Conservation (phyloP, 228 moss, liverwort and hornwort genomes). For the Sphagnum fallax region DNA sequence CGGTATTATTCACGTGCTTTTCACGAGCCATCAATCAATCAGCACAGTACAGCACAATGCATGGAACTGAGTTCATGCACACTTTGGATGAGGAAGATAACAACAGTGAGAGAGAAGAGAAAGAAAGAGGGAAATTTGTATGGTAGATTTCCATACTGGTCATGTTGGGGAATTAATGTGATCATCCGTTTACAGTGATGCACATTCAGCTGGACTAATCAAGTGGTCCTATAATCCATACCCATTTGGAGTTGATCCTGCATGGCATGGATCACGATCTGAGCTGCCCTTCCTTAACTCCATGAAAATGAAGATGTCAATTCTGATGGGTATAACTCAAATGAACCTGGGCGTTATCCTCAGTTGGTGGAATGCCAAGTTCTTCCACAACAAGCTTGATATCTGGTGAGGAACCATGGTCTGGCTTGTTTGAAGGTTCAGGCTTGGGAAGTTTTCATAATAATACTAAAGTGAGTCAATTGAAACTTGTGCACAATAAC, state of each 20-base stretch:
- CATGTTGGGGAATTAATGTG: slow-evolving; percentile 1
- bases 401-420: slow-evolving; percentile 43
- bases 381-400: slow-evolving; percentile 60
- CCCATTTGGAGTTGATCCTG: slow-evolving; percentile 91
- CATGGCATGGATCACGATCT: slow-evolving; percentile 82
- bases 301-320: slow-evolving; percentile 99
- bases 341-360: slow-evolving; percentile 90
- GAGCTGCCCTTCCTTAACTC: slow-evolving; percentile 91
- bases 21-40: background rate
- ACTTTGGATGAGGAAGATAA: background rate
- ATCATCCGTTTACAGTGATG: slow-evolving; percentile 38
- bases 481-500: background rate
- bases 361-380: slow-evolving; percentile 75
- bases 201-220: slow-evolving; percentile 39
- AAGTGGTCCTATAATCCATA: slow-evolving; percentile 64
- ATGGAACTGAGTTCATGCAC: background rate
- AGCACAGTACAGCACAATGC: background rate
- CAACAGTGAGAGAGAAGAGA: background rate
- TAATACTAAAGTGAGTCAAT: background rate
- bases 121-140: background rate
- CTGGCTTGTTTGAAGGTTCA: background rate
- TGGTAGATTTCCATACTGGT: background rate
- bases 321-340: slow-evolving; percentile 79
- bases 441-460: background rate
- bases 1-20: no score